phyloP scores from a whole-genome alignment of 257 asterid species.

The Knoxia roxburghii region DNA sequence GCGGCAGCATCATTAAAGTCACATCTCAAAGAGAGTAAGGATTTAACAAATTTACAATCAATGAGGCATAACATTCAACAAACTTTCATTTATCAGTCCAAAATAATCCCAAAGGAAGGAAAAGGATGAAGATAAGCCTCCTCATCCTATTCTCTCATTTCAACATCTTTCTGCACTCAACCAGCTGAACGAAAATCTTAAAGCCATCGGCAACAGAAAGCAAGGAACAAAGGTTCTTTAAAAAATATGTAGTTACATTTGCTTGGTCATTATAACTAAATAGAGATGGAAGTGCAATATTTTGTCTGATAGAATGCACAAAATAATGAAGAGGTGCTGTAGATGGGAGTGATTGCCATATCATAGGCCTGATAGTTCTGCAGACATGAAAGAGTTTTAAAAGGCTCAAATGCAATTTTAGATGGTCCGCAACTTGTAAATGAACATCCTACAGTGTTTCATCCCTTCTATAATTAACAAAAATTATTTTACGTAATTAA shows the following conservation, averaged over 20 bases:
- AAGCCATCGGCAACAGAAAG: neutral
- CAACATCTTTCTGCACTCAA: neutral
- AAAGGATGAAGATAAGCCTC: neutral
- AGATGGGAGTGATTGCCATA: neutral
- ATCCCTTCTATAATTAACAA: neutral
- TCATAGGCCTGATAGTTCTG: neutral
- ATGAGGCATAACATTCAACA: neutral
- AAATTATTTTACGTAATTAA: neutral
- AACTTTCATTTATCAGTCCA: too few species aligned
- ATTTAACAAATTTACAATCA: neutral
- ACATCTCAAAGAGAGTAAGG: slow-evolving; percentile 1
- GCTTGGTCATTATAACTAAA: neutral
- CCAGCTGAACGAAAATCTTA: neutral
- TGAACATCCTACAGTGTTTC: neutral
- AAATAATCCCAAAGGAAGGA: slow-evolving; percentile 1
- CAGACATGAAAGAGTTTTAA: neutral
- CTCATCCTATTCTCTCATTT: neutral
- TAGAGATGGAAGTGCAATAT: neutral
- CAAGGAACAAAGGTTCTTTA: neutral
- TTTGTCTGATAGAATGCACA: neutral
- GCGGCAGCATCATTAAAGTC: neutral
- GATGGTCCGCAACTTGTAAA: neutral
- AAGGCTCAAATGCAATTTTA: neutral
- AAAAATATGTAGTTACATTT: too few species aligned
- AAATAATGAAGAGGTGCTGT: neutral